Conservation (phyloP, 345 rosid genomes). For the Populus ilicifolia region DNA sequence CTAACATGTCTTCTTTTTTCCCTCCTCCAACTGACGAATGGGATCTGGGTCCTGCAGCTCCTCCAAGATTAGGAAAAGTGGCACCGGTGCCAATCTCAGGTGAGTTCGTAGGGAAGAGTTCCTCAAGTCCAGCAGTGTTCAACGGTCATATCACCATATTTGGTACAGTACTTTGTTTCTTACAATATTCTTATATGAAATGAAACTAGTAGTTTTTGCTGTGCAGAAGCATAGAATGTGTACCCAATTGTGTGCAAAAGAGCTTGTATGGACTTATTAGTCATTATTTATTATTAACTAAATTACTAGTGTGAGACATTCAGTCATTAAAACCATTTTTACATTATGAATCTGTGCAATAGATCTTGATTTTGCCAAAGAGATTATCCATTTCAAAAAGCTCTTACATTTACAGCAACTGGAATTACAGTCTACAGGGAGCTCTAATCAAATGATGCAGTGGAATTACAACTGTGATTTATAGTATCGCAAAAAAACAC, state of each 20-base stretch:
- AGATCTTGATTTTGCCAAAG: not conserved
- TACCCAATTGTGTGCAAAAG: not conserved
- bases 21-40: conserved; percentile 43
- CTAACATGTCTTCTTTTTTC: conserved; percentile 63
- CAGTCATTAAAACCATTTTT: too few relatives aligned
- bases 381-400: too few relatives aligned
- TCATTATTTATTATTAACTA: not conserved
- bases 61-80: conserved; percentile 40
- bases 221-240: not conserved
- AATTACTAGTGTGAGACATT: too few relatives aligned
- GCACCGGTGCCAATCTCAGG: conserved; percentile 50
- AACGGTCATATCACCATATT: conserved; percentile 17
- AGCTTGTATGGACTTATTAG: not conserved
- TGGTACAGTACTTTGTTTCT: conserved; percentile 22
- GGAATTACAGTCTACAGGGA: too few relatives aligned
- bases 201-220: not conserved
- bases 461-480: too few relatives aligned
- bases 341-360: not conserved
- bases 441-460: too few relatives aligned
- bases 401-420: too few relatives aligned
- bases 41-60: conserved; percentile 26
- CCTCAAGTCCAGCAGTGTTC: conserved; percentile 27
- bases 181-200: not conserved
- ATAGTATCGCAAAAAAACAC: too few relatives aligned
- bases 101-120: conserved; percentile 46